Evolutionary conservation across 192 early-diverging fungal species (phyloP), one percentile per base, ranked within the genome.

Genomic region (Glomus cerebriforme): DNA sequence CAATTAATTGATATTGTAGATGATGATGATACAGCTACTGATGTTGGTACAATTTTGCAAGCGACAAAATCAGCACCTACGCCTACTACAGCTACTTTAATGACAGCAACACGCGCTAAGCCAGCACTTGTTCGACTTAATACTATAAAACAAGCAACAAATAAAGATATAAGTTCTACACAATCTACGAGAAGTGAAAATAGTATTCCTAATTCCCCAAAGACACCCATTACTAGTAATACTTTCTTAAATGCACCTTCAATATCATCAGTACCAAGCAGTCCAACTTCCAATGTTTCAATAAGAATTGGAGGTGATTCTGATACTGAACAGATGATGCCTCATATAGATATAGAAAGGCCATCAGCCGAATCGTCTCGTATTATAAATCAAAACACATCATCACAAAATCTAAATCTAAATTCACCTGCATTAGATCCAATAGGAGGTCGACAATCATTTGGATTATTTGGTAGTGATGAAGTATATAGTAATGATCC

Each of bases 51-150:
- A 58, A 47, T 66, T 15, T 43, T 66, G 26, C 75, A 64, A 66
- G 75, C 63, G 26, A 77, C 75, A 39, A 77, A 47, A 77, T 24
- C 62, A 1, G 6, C 37, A 9, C 26, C 75, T 27, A 32, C 75
- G 66, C 43, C 62, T 29, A 49, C 63, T 31, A 66, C 75, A 77
- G 63, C 62, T 29, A 66, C 63, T 31, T 7, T 77, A 32, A n/a
- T 77, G 35, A 77, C 75, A 2, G 75, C 75, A 34, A 77, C 75
- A 19, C 60, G 75, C 6, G 75, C 39, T 19, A 77, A 77, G 66
- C 75, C 75, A 9, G 60, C 75, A 27, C 35, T 77, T 43, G 75
- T 77, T 49, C 75, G 63, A 31, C 9, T 77, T 22, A 77, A 77
- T 47, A 64, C 39, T 29, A 47, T 77, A 37, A 77, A 66, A 49